Conservation (phyloP, 2,329 filamentous ascomycete genomes). For the Curvularia hawaiiensis region DNA sequence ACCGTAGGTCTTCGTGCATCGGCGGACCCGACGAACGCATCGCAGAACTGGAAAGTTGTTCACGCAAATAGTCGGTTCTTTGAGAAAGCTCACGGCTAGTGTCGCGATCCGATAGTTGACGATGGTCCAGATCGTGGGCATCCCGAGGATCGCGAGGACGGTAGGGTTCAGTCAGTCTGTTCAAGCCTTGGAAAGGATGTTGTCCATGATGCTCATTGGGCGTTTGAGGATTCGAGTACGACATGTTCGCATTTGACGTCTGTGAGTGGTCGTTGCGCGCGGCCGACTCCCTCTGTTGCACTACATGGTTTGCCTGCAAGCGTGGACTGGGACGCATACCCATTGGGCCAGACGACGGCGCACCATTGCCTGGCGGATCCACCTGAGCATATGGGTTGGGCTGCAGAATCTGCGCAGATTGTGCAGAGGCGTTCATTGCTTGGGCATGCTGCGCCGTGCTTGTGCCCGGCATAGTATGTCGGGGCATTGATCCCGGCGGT, state of each 20-base stretch:
- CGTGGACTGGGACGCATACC: slow-evolving; percentile 47
- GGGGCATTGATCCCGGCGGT: slow-evolving; percentile 29
- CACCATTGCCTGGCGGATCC: slow-evolving; percentile 38
- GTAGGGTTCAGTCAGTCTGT: slow-evolving; percentile 34
- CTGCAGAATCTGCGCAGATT: slow-evolving; percentile 40
- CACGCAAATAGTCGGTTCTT: slow-evolving; percentile 36
- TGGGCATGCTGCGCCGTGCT: slow-evolving; percentile 29
- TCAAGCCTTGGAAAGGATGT: slow-evolving; percentile 31
- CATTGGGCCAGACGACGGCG: slow-evolving; percentile 37
- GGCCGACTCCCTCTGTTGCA: slow-evolving; percentile 36
- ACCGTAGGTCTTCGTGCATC: slow-evolving; percentile 37
- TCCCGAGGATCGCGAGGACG: slow-evolving; percentile 40
- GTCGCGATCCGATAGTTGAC: slow-evolving; percentile 39
- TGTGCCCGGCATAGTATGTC: slow-evolving; percentile 30
- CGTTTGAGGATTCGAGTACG: slow-evolving; percentile 43
- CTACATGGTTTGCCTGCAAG: slow-evolving; percentile 36
- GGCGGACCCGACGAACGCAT: slow-evolving; percentile 27
- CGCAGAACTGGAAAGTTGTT: slow-evolving; percentile 34
- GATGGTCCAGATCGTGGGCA: slow-evolving; percentile 35
- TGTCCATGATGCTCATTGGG: slow-evolving; percentile 37
- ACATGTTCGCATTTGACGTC: slow-evolving; percentile 34
- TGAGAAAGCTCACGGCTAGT: slow-evolving; percentile 41
- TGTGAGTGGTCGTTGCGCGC: slow-evolving; percentile 43
- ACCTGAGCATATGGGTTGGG: slow-evolving; percentile 47
- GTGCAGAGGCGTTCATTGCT: slow-evolving; percentile 26